Evolutionary conservation across 2,329 filamentous ascomycete species (phyloP).

Genomic region (Chaetomiaceae sp.): DNA sequence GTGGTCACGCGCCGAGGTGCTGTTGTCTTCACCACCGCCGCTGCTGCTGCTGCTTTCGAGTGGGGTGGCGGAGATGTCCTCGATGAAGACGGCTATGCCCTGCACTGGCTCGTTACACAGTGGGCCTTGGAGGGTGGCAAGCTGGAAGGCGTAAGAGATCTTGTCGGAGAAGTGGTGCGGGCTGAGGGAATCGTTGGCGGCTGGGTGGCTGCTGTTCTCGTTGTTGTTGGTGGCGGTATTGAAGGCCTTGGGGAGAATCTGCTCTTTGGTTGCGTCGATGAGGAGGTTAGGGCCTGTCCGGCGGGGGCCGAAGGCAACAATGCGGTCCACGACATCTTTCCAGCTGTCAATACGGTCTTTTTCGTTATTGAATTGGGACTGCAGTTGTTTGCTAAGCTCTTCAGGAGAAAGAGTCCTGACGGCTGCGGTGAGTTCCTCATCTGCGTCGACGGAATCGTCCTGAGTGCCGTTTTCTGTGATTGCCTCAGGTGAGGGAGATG

Average conservation of each 20-base stretch:
- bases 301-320: conserved; percentile 85
- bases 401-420: conserved; percentile 61
- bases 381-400: conserved; percentile 74
- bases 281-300: conserved; percentile 84
- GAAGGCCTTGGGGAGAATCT: conserved; percentile 69
- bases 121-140: conserved; percentile 82
- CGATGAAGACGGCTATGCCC: conserved; percentile 85
- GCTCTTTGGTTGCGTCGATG: conserved; percentile 72
- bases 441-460: conserved; percentile 44
- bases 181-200: conserved; percentile 48
- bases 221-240: conserved; percentile 31
- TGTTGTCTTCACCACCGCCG: conserved; percentile 38
- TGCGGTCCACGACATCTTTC: conserved; percentile 71
- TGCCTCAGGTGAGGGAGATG: background rate
- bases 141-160: conserved; percentile 88
- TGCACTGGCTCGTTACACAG: conserved; percentile 91
- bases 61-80: conserved; percentile 63
- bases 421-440: conserved; percentile 52
- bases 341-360: conserved; percentile 69
- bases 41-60: conserved; percentile 34
- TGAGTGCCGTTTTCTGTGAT: conserved; percentile 26
- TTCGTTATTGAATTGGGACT: conserved; percentile 61
- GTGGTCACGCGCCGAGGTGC: conserved; percentile 55
- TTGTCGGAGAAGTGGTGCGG: conserved; percentile 79
- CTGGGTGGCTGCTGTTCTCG: conserved; percentile 29